Base-by-base conservation (phyloP, 495 filamentous ascomycete species). In the Penicillium daleae region DNA sequence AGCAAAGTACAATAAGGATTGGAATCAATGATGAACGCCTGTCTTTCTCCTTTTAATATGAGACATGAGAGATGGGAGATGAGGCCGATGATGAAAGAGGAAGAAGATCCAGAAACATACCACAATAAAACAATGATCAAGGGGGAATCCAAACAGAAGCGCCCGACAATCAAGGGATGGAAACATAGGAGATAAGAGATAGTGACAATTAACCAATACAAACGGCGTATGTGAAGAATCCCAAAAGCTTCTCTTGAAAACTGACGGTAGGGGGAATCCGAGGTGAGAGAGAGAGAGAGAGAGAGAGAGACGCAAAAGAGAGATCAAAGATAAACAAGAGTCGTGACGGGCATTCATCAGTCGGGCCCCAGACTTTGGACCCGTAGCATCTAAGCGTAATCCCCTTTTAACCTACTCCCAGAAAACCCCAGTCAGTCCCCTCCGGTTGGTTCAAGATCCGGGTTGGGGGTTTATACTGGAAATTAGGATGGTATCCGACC, bases 361-460 rank as follows among this genome's bases (percentile, higher is more conserved):
- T 65, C 63, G 61, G 64, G 62, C 63, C 58, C 63, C 56, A 50
- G 29, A 40, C 48, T 37, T 62, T 22, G 51, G 31, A 42, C 57
- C 40, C 53, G 62, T 40, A 50, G 32, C 40, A 61, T 66, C 59
- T 66, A 71, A 59, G 68, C 53, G 39, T 17, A 42, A 39, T 71
- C 59, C 56, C 49, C 33, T 64, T 56, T 78, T 69, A 81, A n/a
- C 79, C 77, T 66, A 80, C 74, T 40, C 79, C 78, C 63, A 82
- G 65, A 66, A 79, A 82, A 13, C 73, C 66, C 77, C 78, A 82
- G 69, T 82, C 78, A 58, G 78, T 80, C 63, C 78, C 79, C 61
- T 79, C 79, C 59, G 75, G 68, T 68, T 78, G 77, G 48, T 76
- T 76, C 64, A 82, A 63, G 42, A 80, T 69, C 51, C 75, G 74